A percentile compares a stretch with the other conserved stretches of the same genome.
phyloP scores from a whole-genome alignment of 2,329 filamentous ascomycete species.

The Penicillium sp. region DNA sequence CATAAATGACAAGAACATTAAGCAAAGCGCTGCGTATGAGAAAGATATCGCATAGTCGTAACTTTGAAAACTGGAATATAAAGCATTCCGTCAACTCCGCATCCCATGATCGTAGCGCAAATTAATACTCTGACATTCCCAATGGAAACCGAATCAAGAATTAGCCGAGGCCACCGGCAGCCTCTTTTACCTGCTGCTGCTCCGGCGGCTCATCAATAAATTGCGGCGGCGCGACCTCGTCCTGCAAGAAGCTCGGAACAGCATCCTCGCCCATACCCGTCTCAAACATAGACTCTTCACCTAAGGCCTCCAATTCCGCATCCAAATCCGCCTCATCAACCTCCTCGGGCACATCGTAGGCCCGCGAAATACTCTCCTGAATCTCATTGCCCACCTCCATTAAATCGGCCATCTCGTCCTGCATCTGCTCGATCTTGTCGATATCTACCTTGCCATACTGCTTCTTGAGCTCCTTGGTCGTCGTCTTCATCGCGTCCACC shows the following conservation, averaged over 20 bases:
- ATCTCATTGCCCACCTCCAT: constrained; percentile 99
- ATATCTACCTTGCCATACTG: constrained; percentile 98
- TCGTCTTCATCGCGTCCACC: constrained; percentile 95
- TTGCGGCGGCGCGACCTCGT: constrained; percentile 75
- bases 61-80: neutral
- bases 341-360: constrained; percentile 94
- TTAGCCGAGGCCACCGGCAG: constrained; percentile 50
- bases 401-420: constrained; percentile 98
- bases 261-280: constrained; percentile 60
- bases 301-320: constrained; percentile 90
- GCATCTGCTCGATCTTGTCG: constrained; percentile 94
- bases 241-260: constrained; percentile 82
- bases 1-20: neutral
- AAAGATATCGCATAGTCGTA: neutral
- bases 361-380: constrained; percentile 85
- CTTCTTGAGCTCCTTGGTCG: constrained; percentile 85
- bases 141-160: neutral
- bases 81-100: neutral
- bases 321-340: constrained; percentile 96
- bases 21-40: constrained; percentile 7
- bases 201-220: constrained; percentile 92
- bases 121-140: neutral
- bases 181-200: constrained; percentile 76
- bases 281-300: constrained; percentile 90
- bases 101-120: neutral